Conservation (phyloP, 495 filamentous ascomycete species). For the Aspergillus ostianus region DNA sequence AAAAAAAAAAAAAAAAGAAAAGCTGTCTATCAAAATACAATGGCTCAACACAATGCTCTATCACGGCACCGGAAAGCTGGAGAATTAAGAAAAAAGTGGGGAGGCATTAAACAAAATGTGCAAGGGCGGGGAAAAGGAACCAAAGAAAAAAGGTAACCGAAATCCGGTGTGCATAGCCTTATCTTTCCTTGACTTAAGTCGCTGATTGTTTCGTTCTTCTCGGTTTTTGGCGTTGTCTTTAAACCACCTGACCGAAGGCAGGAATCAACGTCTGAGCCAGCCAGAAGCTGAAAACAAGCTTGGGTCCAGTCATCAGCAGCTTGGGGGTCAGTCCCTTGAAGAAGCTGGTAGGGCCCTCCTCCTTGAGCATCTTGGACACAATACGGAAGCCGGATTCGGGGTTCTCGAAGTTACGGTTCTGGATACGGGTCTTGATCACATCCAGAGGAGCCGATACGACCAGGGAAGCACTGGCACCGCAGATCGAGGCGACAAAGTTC, state of each 20-base stretch:
- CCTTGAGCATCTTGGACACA: constrained; percentile 80
- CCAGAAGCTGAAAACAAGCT: constrained; percentile 99
- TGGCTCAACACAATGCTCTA: constrained; percentile 22
- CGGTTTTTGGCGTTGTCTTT: constrained; percentile 24
- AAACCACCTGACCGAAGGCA: constrained; percentile 61
- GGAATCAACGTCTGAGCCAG: constrained; percentile 91
- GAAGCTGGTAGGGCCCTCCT: constrained; percentile 83
- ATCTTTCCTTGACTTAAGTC: not conserved
- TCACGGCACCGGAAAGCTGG: constrained; percentile 13
- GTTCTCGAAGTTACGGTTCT: constrained; percentile 98
- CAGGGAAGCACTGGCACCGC: constrained; percentile 87
- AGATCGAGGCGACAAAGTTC: constrained; percentile 96
- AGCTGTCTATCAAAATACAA: constrained; percentile 22
- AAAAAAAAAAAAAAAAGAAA: constrained; percentile 11
- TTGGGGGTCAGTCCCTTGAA: constrained; percentile 98
- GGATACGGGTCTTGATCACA: constrained; percentile 98
- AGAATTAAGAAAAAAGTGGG: constrained; percentile 10
- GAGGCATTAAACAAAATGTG: not conserved
- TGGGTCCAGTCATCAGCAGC: constrained; percentile 97
- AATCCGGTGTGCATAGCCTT: constrained; percentile 18
- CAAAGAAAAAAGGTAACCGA: not conserved
- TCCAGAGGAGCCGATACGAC: constrained; percentile 94
- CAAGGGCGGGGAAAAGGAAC: not conserved
- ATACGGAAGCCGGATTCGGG: constrained; percentile 92
- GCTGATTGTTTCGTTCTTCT: constrained; percentile 16